Percentiles rank a stretch among this genome's conserved stretches.
Evolutionary conservation across 768 basidiomycete species (phyloP).

Genomic region (Dacryopinax spathularia): DNA sequence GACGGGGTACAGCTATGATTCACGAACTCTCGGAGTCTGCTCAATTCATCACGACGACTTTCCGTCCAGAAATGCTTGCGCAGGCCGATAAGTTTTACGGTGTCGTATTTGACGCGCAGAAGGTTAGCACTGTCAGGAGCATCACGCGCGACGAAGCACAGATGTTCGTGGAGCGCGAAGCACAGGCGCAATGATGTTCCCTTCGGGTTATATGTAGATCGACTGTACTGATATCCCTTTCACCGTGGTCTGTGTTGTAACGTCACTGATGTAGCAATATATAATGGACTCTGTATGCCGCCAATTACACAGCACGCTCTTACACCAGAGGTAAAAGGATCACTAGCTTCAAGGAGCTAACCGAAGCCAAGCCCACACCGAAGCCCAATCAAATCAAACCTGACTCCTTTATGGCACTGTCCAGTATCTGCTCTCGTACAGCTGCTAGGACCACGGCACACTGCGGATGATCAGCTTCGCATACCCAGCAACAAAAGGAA

Average conservation of each 20-base stretch:
- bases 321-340: no score
- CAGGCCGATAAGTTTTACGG: slow-evolving; percentile 96
- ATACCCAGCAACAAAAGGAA: no score
- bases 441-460: slow-evolving; percentile 61
- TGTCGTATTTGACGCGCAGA: slow-evolving; percentile 89
- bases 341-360: no score
- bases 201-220: no score
- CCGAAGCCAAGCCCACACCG: no score
- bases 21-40: slow-evolving; percentile 72
- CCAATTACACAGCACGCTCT: no score
- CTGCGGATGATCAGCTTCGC: neutral
- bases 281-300: no score
- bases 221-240: no score
- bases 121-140: slow-evolving; percentile 74
- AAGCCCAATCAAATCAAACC: slow-evolving; percentile 57
- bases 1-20: slow-evolving; percentile 61
- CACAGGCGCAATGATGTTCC: slow-evolving; percentile 11
- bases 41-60: slow-evolving; percentile 97
- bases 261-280: no score
- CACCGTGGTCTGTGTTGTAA: no score
- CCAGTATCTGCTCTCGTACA: slow-evolving; percentile 85
- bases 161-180: slow-evolving; percentile 66
- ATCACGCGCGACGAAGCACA: slow-evolving; percentile 84
- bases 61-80: slow-evolving; percentile 92
- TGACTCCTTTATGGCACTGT: slow-evolving; percentile 73